These are phyloP conservation scores for Saccharomyces eubayanus DNA, from an alignment of 805 yeast genomes.

Conservation along the genomic window DNA sequence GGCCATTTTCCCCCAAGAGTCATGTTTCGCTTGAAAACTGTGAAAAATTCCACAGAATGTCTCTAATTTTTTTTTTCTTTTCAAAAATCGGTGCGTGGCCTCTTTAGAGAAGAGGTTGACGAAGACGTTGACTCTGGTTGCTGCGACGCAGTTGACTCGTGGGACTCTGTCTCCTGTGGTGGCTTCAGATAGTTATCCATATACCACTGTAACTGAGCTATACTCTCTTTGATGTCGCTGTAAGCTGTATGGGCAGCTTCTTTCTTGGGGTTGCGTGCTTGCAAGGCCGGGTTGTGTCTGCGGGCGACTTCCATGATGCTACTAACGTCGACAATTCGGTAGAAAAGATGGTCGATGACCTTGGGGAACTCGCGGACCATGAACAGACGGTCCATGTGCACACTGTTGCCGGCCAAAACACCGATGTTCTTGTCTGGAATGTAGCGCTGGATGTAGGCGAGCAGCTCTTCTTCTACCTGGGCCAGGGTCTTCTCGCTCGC, in stretches of 20 bases:
- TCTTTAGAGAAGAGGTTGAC: not conserved
- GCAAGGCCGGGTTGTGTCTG: slow-evolving; percentile 64
- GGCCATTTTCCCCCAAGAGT: not conserved
- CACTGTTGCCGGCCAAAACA: slow-evolving; percentile 81
- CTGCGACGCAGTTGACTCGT: not conserved
- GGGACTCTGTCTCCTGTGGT: slow-evolving; percentile 10
- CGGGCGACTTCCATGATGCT: slow-evolving; percentile 69
- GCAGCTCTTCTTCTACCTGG: slow-evolving; percentile 58
- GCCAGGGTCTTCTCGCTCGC: slow-evolving; percentile 44
- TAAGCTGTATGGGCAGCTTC: slow-evolving; percentile 74
- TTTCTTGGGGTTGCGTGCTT: slow-evolving; percentile 54
- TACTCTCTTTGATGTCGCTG: slow-evolving; percentile 83
- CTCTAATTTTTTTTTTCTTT: not conserved
- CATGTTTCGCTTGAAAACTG: not conserved
- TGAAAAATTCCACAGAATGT: not conserved
- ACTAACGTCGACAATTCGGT: slow-evolving; percentile 87
- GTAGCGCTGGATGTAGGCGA: slow-evolving; percentile 49
- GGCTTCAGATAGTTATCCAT: slow-evolving; percentile 50
- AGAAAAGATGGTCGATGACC: slow-evolving; percentile 52
- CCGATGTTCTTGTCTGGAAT: slow-evolving; percentile 50
- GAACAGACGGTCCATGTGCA: slow-evolving; percentile 85
- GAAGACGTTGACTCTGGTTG: not conserved
- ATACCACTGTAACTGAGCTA: slow-evolving; percentile 73
- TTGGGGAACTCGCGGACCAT: slow-evolving; percentile 77
- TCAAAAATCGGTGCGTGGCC: not conserved